Conservation (phyloP, 164 flowering plant genomes). For the Liriodendron chinense region DNA sequence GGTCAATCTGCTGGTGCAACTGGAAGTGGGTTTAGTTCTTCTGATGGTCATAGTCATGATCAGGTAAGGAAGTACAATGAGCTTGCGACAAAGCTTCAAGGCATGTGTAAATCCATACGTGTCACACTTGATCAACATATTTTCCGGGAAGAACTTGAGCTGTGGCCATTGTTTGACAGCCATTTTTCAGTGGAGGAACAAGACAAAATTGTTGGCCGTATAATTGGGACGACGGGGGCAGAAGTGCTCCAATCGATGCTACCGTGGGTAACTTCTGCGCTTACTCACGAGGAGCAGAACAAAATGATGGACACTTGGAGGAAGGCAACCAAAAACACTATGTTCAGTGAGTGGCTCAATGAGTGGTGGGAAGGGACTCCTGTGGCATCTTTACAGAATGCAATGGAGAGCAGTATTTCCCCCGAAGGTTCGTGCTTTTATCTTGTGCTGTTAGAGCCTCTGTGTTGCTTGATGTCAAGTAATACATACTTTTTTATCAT, state of each 20-base stretch:
- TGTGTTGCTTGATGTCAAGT: not conserved
- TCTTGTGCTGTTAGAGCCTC: not conserved
- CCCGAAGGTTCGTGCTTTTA: constrained; percentile 43
- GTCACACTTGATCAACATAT: constrained; percentile 88
- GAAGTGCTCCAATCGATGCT: constrained; percentile 95
- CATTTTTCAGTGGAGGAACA: constrained; percentile 95
- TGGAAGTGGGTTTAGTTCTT: constrained; percentile 17
- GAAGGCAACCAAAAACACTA: constrained; percentile 90
- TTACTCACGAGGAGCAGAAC: constrained; percentile 90
- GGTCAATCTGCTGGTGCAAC: constrained; percentile 14
- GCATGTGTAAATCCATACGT: constrained; percentile 92
- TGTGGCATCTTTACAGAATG: constrained; percentile 28
- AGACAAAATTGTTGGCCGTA: constrained; percentile 88
- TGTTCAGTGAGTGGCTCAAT: constrained; percentile 96
- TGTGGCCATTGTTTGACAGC: constrained; percentile 92
- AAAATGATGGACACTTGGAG: constrained; percentile 95
- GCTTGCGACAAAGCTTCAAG: constrained; percentile 82
- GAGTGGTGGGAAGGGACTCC: constrained; percentile 90
- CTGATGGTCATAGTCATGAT: constrained; percentile 24
- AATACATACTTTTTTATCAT: not conserved
- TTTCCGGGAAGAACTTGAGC: constrained; percentile 81
- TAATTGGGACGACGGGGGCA: constrained; percentile 95
- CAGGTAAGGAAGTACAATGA: constrained; percentile 48
- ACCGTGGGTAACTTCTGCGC: constrained; percentile 95
- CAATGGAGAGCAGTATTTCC: constrained; percentile 39